Conservation (phyloP, 257 asterid species). For the Solanum bulbocastanum region DNA sequence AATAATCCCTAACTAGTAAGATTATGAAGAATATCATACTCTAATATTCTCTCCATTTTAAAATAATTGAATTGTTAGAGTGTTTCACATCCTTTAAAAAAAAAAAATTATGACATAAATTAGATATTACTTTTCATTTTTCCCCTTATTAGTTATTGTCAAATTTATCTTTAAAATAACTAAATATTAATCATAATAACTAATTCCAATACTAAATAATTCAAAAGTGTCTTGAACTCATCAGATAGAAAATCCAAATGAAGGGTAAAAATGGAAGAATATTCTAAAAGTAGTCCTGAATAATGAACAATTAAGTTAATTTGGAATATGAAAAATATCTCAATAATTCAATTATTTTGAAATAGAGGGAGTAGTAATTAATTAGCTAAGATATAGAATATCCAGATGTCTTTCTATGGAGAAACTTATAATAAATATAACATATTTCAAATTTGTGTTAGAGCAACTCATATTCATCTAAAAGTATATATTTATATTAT, state of each 20-base stretch:
- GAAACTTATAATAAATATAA: background rate
- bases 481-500: too few relatives aligned
- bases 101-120: background rate
- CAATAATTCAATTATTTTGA: background rate
- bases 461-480: background rate
- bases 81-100: background rate
- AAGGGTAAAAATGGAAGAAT: background rate
- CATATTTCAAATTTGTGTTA: too few relatives aligned
- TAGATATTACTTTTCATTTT: too few relatives aligned
- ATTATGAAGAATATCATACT: background rate
- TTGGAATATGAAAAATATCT: too few relatives aligned
- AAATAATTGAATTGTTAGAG: too few relatives aligned
- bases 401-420: background rate
- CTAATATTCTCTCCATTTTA: background rate
- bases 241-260: background rate
- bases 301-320: too few relatives aligned
- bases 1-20: background rate
- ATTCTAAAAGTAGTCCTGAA: background rate
- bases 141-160: background rate
- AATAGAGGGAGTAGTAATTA: too few relatives aligned
- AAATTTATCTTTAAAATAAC: background rate
- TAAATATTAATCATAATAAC: too few relatives aligned
- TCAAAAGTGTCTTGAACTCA: too few relatives aligned
- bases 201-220: too few relatives aligned
- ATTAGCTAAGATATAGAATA: too few relatives aligned